Conservation (phyloP, 2,329 filamentous ascomycete genomes). For the Monilinia vaccinii-corymbosi region DNA sequence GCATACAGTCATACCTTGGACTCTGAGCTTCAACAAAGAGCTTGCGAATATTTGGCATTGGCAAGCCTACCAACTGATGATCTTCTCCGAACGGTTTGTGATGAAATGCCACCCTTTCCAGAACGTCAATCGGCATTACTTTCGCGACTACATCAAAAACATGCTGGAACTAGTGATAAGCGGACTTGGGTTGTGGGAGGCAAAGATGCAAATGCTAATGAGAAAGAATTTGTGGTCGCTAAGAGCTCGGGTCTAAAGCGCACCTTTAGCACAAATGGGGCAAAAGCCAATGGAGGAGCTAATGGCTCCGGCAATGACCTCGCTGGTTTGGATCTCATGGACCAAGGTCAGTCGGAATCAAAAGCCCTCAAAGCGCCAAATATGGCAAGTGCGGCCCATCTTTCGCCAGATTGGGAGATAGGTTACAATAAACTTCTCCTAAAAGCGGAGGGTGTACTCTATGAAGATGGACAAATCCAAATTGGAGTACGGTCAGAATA, state of each 20-base stretch:
- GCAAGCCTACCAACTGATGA: slow-evolving; percentile 84
- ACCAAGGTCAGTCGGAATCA: slow-evolving; percentile 45
- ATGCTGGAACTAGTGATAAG: slow-evolving; percentile 85
- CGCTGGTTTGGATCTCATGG: slow-evolving; percentile 70
- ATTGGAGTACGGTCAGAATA: slow-evolving; percentile 90
- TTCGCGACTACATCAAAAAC: slow-evolving; percentile 89
- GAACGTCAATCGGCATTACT: slow-evolving; percentile 87
- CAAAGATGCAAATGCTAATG: slow-evolving; percentile 82
- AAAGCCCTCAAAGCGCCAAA: slow-evolving; percentile 64
- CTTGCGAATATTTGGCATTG: slow-evolving; percentile 86
- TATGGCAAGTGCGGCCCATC: slow-evolving; percentile 80
- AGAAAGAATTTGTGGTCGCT: slow-evolving; percentile 68
- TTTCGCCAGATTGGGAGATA: slow-evolving; percentile 89
- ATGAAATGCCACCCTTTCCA: slow-evolving; percentile 98
- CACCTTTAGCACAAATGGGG: slow-evolving; percentile 59
- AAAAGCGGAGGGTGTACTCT: slow-evolving; percentile 75
- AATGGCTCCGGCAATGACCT: slow-evolving; percentile 51
- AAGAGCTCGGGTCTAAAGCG: slow-evolving; percentile 78
- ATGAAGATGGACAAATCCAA: slow-evolving; percentile 91
- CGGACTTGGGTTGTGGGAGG: slow-evolving; percentile 97
- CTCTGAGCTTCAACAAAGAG: slow-evolving; percentile 89
- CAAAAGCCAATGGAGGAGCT: slow-evolving; percentile 30
- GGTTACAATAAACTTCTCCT: slow-evolving; percentile 81
- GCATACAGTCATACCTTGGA: slow-evolving; percentile 92
- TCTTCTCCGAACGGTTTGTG: slow-evolving; percentile 83